phyloP scores from a whole-genome alignment of 768 basidiomycete species.

The Daedaleopsis nitida region DNA sequence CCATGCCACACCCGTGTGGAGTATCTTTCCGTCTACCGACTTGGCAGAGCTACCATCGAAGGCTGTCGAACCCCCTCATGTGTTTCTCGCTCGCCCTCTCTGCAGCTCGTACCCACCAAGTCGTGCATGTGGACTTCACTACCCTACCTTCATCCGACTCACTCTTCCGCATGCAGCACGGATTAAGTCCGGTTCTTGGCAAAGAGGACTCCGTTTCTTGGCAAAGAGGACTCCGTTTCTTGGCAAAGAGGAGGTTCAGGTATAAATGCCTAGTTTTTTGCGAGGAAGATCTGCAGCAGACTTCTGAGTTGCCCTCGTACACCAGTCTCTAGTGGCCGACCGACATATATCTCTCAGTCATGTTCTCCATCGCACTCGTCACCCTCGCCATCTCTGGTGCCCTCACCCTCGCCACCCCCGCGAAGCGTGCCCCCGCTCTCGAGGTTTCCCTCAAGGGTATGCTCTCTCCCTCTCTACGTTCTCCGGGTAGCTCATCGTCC shows the following conservation, averaged over 20 bases:
- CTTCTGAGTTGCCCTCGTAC: slow-evolving; percentile 2
- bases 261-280: neutral
- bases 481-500: slow-evolving; percentile 16
- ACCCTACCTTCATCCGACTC: too few species aligned
- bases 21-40: too few species aligned
- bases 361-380: slow-evolving; percentile 16
- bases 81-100: too few species aligned
- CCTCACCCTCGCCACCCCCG: slow-evolving; percentile 17
- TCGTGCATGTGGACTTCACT: too few species aligned
- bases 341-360: neutral
- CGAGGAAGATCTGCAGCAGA: neutral
- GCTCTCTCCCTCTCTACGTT: neutral
- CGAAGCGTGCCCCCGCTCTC: slow-evolving; percentile 14
- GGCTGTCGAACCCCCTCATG: too few species aligned
- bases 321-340: neutral
- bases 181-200: too few species aligned
- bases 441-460: slow-evolving; percentile 17
- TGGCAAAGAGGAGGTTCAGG: neutral
- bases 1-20: too few species aligned
- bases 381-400: slow-evolving; percentile 12
- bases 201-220: too few species aligned
- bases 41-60: too few species aligned
- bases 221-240: too few species aligned
- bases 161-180: too few species aligned
- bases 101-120: too few species aligned